Conservation (phyloP, 352 stramenopile species). For the Nothophytophthora sp. region DNA sequence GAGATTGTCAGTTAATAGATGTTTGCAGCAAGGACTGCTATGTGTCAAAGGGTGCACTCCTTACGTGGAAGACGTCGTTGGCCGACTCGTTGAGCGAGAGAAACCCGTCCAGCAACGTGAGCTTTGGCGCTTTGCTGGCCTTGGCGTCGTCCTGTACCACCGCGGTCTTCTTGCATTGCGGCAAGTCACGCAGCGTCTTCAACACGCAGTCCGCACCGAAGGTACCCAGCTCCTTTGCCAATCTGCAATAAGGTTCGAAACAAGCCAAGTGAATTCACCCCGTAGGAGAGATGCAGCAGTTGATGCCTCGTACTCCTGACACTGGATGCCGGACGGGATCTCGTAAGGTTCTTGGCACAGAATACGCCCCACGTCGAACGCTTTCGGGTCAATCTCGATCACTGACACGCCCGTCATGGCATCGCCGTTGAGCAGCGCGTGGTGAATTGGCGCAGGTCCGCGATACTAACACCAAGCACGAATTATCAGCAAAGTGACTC, state of each 20-base stretch:
- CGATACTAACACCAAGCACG: conserved; percentile 49
- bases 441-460: conserved; percentile 84
- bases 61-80: conserved; percentile 58
- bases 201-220: conserved; percentile 72
- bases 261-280: not conserved
- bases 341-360: conserved; percentile 49
- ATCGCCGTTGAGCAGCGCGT: conserved; percentile 83
- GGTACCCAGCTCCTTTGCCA: conserved; percentile 47
- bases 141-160: conserved; percentile 52
- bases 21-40: not conserved
- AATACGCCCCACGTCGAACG: conserved; percentile 84
- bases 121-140: conserved; percentile 71
- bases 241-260: conserved; percentile 20
- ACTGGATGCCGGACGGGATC: conserved; percentile 59
- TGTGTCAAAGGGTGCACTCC: not conserved
- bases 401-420: conserved; percentile 75
- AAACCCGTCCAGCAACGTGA: conserved; percentile 58
- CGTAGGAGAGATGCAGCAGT: not conserved
- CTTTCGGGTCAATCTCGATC: conserved; percentile 85
- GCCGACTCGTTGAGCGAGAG: conserved; percentile 53
- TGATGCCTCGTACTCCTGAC: conserved; percentile 28
- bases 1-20: too few relatives aligned
- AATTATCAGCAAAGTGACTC: conserved; percentile 1
- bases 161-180: conserved; percentile 44
- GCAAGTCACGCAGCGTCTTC: conserved; percentile 57